Evolutionary conservation across 257 asterid species (phyloP), one percentile per base, ranked within the genome.

Genomic region (Solanum chiquidenum): DNA sequence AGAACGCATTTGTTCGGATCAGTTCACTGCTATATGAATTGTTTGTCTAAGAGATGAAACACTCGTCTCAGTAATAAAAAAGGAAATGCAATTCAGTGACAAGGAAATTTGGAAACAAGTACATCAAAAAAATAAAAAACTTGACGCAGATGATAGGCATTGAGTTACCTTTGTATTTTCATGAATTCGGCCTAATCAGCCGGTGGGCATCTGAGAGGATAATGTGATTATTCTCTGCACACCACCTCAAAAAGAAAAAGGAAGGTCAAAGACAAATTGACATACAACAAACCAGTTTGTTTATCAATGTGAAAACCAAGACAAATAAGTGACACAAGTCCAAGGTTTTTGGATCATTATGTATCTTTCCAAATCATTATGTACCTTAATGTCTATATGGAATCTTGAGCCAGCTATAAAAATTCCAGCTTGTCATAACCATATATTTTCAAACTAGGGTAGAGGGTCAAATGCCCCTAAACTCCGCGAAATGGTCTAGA

Each of bases 171-270:
- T 84, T 44, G 91, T 79, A 88, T 86, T 93, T 90, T 91, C 93
- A 13, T 86, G 93, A 86, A 93, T 73, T 90, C 94, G 71, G 88
- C 98, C 92, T 96, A 98, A n/a, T 95, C 92, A 87, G 94, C 95
- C 34, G 98, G 99, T 68, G 99, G 98, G 66, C 94, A 94, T 77
- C 94, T 92, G 90, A 96, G 95, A 92, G 92, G 91, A 96, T 88
- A 77, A 94, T 16, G 83, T 96, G 98, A 85, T 90, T 93, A 76
- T 91, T 82, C 86, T 93, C 94, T 29, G 99, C 94, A 46, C 40
- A 31, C 66, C 62, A 72, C 12, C 58, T 18, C 34, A 86, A 86
- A 86, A 71, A 40, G 34, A 76, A 42, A 79, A 27, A 44, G n/a
- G 52, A 77, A 40, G 55, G 84, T 9, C 29, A 79, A 74, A 74